A percentile compares a stretch with the other conserved stretches of the same genome.
Conservation (phyloP, 2,329 filamentous ascomycete species). For the Pseudofabraea citricarpa region DNA sequence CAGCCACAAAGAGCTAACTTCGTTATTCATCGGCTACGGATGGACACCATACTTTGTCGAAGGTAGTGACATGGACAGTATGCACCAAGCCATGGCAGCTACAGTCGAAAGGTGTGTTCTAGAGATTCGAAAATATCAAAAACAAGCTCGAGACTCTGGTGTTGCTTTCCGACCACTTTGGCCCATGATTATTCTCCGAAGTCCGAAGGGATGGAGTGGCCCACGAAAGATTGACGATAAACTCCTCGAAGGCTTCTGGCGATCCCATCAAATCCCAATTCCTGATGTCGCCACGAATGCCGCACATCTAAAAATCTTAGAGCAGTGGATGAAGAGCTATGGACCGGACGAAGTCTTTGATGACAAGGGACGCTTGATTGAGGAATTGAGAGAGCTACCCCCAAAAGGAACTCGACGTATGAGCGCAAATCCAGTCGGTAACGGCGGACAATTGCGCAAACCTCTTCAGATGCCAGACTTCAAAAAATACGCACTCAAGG, state of each 20-base stretch:
- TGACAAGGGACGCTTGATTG: constrained; percentile 55
- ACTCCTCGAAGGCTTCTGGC: constrained; percentile 72
- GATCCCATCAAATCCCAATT: constrained; percentile 73
- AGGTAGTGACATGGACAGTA: constrained; percentile 65
- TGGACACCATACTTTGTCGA: constrained; percentile 80
- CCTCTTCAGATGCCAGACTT: constrained; percentile 68
- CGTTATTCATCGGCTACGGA: constrained; percentile 68
- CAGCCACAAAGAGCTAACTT: constrained; percentile 65
- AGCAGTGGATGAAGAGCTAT: constrained; percentile 75
- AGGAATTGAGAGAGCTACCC: constrained; percentile 58
- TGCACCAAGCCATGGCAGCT: constrained; percentile 79
- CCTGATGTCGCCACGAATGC: constrained; percentile 63
- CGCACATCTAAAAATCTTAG: constrained; percentile 61
- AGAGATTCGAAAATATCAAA: constrained; percentile 66
- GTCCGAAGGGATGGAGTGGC: constrained; percentile 76
- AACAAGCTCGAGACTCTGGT: constrained; percentile 64
- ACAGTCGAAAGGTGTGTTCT: constrained; percentile 68
- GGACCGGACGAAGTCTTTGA: constrained; percentile 68
- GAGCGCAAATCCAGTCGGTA: constrained; percentile 72
- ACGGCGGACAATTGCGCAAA: constrained; percentile 63
- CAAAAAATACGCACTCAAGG: constrained; percentile 57
- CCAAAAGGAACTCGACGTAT: constrained; percentile 64
- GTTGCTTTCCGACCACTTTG: constrained; percentile 67
- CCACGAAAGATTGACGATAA: constrained; percentile 68
- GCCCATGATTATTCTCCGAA: constrained; percentile 76